Evolutionary conservation across 2,329 filamentous ascomycete genomes (phyloP).

Genomic region (Elsinoe necatrix): DNA sequence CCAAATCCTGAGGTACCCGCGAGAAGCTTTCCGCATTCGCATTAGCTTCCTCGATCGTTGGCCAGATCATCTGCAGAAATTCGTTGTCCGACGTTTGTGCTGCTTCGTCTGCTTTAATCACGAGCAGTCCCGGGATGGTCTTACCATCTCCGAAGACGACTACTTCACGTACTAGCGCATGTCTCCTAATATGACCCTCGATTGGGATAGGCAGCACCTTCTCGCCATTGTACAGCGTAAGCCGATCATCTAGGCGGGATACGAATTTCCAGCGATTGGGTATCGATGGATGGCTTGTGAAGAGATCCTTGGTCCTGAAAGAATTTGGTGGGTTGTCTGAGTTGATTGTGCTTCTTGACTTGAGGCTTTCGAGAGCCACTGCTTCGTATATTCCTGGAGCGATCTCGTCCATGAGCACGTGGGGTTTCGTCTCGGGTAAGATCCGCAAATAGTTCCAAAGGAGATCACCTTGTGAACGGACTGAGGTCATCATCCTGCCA

Average conservation of each 20-base stretch:
- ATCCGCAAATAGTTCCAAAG: slow-evolving; percentile 52
- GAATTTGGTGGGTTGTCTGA: slow-evolving; percentile 37
- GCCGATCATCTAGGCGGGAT: slow-evolving; percentile 39
- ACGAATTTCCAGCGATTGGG: slow-evolving; percentile 41
- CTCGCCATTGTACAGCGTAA: slow-evolving; percentile 43
- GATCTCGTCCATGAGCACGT: slow-evolving; percentile 29
- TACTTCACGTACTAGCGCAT: slow-evolving; percentile 46
- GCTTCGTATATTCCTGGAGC: slow-evolving; percentile 36
- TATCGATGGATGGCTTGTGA: slow-evolving; percentile 37
- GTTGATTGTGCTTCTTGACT: slow-evolving; percentile 36
- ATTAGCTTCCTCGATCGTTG: slow-evolving; percentile 46
- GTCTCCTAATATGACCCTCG: slow-evolving; percentile 48
- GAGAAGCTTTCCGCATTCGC: slow-evolving; percentile 44
- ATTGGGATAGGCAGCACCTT: slow-evolving; percentile 42
- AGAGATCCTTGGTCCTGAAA: slow-evolving; percentile 45
- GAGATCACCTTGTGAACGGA: slow-evolving; percentile 44
- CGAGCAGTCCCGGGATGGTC: slow-evolving; percentile 45
- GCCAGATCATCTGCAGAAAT: slow-evolving; percentile 42
- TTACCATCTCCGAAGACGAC: slow-evolving; percentile 50
- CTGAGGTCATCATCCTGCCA: slow-evolving; percentile 48
- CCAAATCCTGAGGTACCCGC: slow-evolving; percentile 45
- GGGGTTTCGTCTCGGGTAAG: slow-evolving; percentile 26
- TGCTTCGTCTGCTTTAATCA: slow-evolving; percentile 42
- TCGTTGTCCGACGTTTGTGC: slow-evolving; percentile 36
- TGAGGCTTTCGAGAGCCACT: slow-evolving; percentile 31